Conservation (phyloP, 371 early-diverging fungal species). For the Actinomortierella ambigua region DNA sequence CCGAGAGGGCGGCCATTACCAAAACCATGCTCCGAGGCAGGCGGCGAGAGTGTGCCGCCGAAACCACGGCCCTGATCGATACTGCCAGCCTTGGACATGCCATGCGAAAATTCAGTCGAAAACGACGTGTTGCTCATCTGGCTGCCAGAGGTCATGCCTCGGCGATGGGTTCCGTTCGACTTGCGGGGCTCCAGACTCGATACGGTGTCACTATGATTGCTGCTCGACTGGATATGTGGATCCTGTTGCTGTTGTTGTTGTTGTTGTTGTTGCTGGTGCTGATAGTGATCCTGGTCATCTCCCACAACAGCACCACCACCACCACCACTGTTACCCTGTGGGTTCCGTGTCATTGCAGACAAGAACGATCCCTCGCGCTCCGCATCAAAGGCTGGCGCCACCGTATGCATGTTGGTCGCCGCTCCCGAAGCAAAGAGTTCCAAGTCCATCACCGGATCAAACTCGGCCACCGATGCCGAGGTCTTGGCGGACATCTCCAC, state of each 20-base stretch:
- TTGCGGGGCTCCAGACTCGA: constrained; percentile 20
- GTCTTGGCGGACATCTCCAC: constrained; percentile 42
- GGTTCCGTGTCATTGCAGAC: too few relatives aligned
- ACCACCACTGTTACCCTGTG: too few relatives aligned
- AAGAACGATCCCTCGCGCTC: too few relatives aligned
- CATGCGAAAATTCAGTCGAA: constrained; percentile 30
- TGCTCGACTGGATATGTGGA: too few relatives aligned
- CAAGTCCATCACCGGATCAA: constrained; percentile 33
- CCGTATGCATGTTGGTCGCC: constrained; percentile 16
- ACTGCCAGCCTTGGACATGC: constrained; percentile 30
- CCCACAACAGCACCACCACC: too few relatives aligned
- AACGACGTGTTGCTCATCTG: constrained; percentile 40
- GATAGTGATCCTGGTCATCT: too few relatives aligned
- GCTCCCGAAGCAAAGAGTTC: constrained; percentile 34
- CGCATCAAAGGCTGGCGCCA: too few relatives aligned
- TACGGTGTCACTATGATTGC: background rate
- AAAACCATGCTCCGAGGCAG: constrained; percentile 14
- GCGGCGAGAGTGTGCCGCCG: background rate
- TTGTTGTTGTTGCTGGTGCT: too few relatives aligned
- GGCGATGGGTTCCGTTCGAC: constrained; percentile 29
- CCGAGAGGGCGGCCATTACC: constrained; percentile 22
- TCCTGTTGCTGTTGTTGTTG: too few relatives aligned
- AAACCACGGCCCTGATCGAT: constrained; percentile 16
- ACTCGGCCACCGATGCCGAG: constrained; percentile 19
- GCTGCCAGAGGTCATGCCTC: constrained; percentile 33